phyloP scores from a whole-genome alignment of 2,329 filamentous ascomycete species.

The Tolypocladium sp. region DNA sequence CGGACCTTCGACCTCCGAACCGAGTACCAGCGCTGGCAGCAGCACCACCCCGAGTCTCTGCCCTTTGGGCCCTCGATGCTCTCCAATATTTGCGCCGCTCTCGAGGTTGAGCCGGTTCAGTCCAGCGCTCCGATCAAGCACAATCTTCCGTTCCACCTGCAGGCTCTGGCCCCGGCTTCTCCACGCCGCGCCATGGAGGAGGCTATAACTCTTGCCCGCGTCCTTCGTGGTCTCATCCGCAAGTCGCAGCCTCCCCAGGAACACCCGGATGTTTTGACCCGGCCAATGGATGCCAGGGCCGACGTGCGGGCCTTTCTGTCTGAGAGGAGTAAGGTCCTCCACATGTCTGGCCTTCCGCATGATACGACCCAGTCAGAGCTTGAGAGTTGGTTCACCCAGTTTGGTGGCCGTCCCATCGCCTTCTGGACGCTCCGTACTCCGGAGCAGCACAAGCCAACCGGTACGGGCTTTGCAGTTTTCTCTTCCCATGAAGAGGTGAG shows the following conservation, averaged over 20 bases:
- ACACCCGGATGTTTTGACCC: constrained; percentile 87
- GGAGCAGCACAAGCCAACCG: constrained; percentile 98
- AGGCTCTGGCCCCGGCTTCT: constrained; percentile 89
- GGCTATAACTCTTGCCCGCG: constrained; percentile 85
- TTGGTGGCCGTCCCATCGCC: constrained; percentile 91
- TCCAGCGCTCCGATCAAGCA: constrained; percentile 98
- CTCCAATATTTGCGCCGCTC: constrained; percentile 93
- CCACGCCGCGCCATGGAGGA: constrained; percentile 97
- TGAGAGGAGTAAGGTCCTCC: constrained; percentile 94
- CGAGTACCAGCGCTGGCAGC: constrained; percentile 97
- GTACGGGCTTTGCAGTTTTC: constrained; percentile 95
- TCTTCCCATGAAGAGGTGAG: constrained; percentile 97
- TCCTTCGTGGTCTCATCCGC: constrained; percentile 83
- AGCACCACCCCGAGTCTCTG: constrained; percentile 93
- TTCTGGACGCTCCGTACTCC: constrained; percentile 98
- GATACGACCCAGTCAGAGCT: constrained; percentile 98
- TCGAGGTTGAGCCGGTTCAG: constrained; percentile 96
- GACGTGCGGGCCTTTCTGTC: constrained; percentile 94
- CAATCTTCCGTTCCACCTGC: constrained; percentile 94
- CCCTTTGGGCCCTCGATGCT: constrained; percentile 94
- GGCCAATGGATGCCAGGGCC: constrained; percentile 92
- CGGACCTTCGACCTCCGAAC: constrained; percentile 93
- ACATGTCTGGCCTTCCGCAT: constrained; percentile 94
- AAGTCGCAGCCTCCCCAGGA: constrained; percentile 94
- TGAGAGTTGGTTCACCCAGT: constrained; percentile 99